phyloP scores from a whole-genome alignment of 768 basidiomycete species.

The Aureoboletus auriporus region DNA sequence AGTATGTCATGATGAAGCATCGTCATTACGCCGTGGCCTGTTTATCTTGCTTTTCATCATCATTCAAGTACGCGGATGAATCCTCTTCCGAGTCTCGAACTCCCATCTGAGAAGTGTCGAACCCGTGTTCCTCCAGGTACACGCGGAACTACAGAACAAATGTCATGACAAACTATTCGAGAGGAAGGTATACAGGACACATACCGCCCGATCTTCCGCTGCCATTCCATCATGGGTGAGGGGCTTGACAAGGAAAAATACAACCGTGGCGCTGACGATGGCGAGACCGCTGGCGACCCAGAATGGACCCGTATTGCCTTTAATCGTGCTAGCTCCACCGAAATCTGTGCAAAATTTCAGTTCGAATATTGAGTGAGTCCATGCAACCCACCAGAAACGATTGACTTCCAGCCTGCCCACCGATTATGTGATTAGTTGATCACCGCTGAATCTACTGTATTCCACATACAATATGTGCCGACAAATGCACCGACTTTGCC shows the following conservation, averaged over 20 bases:
- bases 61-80: conserved; percentile 13
- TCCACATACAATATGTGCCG: conserved; percentile 69
- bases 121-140: conserved; percentile 77
- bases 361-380: background rate
- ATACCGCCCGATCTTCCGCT: conserved; percentile 64
- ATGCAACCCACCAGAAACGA: conserved; percentile 51
- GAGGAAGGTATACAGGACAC: conserved; percentile 16
- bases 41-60: conserved; percentile 17
- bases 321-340: conserved; percentile 46
- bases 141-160: conserved; percentile 60
- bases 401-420: conserved; percentile 55
- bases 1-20: conserved; percentile 1
- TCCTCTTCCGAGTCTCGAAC: conserved; percentile 27
- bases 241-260: conserved; percentile 70
- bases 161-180: conserved; percentile 1
- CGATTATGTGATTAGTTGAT: conserved; percentile 3
- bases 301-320: conserved; percentile 82
- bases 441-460: background rate
- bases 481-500: conserved; percentile 84
- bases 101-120: conserved; percentile 75
- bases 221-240: conserved; percentile 75
- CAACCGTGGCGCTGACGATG: conserved; percentile 69
- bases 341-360: conserved; percentile 41
- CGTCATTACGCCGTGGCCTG: conserved; percentile 10
- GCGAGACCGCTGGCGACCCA: conserved; percentile 87